Evolutionary conservation across 441 rosid species (phyloP).

Genomic region (Aleurites moluccanus): DNA sequence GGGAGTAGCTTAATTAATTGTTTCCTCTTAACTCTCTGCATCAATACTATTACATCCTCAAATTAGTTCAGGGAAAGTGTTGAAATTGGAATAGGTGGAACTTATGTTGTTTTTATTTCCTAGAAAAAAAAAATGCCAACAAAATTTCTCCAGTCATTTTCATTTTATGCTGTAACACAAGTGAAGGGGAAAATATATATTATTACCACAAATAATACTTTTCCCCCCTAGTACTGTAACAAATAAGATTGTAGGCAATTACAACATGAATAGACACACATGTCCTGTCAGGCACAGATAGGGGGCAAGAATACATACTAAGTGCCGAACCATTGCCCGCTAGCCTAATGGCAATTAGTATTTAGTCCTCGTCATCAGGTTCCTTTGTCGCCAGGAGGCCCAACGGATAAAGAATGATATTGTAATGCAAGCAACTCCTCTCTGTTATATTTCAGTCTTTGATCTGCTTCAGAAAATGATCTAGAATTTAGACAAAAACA

Average conservation of each 20-base stretch:
- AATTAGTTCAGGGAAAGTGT: neutral
- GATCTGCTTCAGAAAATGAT: slow-evolving; percentile 48
- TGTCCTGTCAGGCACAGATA: too few relatives aligned
- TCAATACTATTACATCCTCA: neutral
- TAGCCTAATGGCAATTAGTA: neutral
- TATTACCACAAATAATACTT: too few relatives aligned
- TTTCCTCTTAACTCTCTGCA: too few relatives aligned
- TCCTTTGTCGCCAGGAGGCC: slow-evolving; percentile 20
- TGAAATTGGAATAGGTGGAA: too few relatives aligned
- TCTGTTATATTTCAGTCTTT: slow-evolving; percentile 73
- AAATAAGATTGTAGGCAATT: neutral
- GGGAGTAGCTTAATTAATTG: too few relatives aligned
- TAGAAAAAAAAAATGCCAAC: too few relatives aligned
- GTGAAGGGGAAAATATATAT: too few relatives aligned
- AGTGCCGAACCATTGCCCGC: too few relatives aligned
- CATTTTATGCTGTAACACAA: neutral
- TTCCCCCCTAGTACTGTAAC: too few relatives aligned
- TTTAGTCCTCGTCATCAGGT: neutral
- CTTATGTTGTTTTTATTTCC: too few relatives aligned
- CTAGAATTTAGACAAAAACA: slow-evolving; percentile 4
- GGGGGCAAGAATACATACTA: too few relatives aligned
- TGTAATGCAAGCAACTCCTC: slow-evolving; percentile 66
- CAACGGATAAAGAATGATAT: slow-evolving; percentile 38
- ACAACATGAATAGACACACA: neutral
- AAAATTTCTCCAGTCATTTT: neutral